Base-by-base conservation (phyloP, 805 yeast species). In the Wickerhamiella occidentalis region DNA sequence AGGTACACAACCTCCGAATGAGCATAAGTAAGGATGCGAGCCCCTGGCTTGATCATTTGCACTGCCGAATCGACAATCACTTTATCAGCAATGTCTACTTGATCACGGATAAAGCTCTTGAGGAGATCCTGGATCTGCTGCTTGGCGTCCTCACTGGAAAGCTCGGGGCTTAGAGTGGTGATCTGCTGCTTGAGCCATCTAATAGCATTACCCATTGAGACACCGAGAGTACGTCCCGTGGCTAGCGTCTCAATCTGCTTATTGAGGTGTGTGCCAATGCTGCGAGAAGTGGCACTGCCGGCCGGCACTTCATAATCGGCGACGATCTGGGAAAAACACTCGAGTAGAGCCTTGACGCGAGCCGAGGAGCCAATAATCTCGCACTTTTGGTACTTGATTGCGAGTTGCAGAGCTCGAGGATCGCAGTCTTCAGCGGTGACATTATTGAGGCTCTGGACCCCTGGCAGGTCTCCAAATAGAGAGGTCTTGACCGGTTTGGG, bases 161-260 rank as follows among this genome's bases (percentile, higher is more conserved):
- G 70, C 54, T 84, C 94, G 50, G 88, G 79, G 51, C 87, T 80
- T 45, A 90, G 77, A 40, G 76, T 73, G 0, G 96, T 79, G 49
- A 92, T 90, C 63, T 85, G 90, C 68, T 90, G 97, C 61, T 92
- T 92, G 55, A 92, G 73, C 96, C 96, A 88, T 59, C 98, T 78
- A 56, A 92, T 92, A 2, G 96, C 90, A 68, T 88, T 92, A 49
- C 98, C 98, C 98, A 92, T 92, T 0, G 95, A 77, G 2, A 88
- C 84, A 50, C 92, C 79, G 45, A 92, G 72, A 0, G 97, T 96
- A 54, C 98, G 77, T 2, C 96, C 88, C 8, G 85, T 78, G 59
- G 85, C 90, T 57, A 92, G 70, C 57, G 83, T 85, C 63, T 90
- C 98, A 55, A 92, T 92, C 67, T 92, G 98, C 61, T 83, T 85